phyloP scores from a whole-genome alignment of 768 basidiomycete species.

The Boletales sp. region DNA sequence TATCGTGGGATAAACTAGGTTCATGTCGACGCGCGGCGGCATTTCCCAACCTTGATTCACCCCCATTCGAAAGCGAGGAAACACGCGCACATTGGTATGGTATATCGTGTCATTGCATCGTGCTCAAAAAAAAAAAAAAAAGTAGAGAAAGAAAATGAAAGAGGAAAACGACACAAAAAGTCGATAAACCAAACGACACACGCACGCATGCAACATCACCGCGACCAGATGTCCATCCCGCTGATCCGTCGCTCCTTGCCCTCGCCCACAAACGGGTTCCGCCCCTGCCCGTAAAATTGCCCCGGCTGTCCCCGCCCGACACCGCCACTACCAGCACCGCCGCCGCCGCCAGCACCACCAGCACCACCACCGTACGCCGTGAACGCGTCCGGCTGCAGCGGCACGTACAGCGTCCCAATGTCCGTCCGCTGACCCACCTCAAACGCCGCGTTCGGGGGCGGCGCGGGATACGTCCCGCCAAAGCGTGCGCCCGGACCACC shows the following conservation, averaged over 20 bases:
- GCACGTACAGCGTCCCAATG: constrained; percentile 68
- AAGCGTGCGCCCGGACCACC: constrained; percentile 9
- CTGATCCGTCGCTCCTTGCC: constrained; percentile 62
- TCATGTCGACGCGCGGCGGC: too few species aligned
- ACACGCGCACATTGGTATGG: too few species aligned
- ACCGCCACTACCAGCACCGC: constrained; percentile 35
- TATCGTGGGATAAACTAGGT: too few species aligned
- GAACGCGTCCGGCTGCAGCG: constrained; percentile 82
- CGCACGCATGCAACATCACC: too few species aligned
- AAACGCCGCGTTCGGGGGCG: constrained; percentile 43
- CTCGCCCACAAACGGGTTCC: constrained; percentile 39
- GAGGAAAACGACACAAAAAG: too few species aligned
- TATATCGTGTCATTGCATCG: too few species aligned
- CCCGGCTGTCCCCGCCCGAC: too few species aligned
- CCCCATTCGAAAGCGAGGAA: too few species aligned
- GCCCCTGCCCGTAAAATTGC: constrained; percentile 28
- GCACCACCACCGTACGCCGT: constrained; percentile 41
- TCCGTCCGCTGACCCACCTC: constrained; percentile 63
- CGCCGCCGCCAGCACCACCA: constrained; percentile 34
- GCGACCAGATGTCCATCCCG: constrained; percentile 73
- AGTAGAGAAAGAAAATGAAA: too few species aligned
- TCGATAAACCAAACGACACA: too few species aligned
- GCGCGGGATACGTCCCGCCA: constrained; percentile 44
- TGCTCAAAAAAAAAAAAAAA: neutral
- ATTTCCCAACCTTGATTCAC: too few species aligned